Percentiles rank a stretch among this genome's conserved stretches.
Conservation (phyloP, 2,329 filamentous ascomycete genomes). For the Dactylellina cionopaga region DNA sequence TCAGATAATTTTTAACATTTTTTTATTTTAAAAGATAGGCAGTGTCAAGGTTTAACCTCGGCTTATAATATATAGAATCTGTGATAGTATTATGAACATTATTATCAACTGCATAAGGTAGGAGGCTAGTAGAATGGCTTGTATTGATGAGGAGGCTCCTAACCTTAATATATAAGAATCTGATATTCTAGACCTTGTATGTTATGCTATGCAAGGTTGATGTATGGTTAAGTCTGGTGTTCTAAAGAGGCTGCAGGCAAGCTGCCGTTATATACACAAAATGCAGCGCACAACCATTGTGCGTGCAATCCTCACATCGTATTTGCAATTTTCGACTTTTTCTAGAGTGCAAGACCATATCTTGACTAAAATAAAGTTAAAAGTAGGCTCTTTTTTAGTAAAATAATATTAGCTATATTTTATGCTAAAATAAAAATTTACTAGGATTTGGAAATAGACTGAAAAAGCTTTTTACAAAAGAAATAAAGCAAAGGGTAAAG, state of each 20-base stretch:
- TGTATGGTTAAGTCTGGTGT: too few species aligned
- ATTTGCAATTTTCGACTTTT: constrained; percentile 28
- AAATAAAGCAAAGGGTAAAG: constrained; percentile 19
- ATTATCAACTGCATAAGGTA: constrained; percentile 27
- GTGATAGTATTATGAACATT: constrained; percentile 37
- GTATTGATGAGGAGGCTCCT: neutral
- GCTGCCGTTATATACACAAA: too few species aligned
- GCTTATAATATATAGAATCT: constrained; percentile 32
- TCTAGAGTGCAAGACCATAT: constrained; percentile 33
- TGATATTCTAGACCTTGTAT: constrained; percentile 24
- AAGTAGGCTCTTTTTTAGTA: neutral
- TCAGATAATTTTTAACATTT: too few species aligned
- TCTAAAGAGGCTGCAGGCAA: too few species aligned
- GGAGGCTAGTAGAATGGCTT: constrained; percentile 27
- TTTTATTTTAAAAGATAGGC: constrained; percentile 7
- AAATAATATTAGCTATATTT: too few species aligned
- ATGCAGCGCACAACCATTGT: too few species aligned
- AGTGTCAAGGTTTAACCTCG: constrained; percentile 26
- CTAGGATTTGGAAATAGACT: constrained; percentile 25
- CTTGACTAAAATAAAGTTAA: constrained; percentile 27
- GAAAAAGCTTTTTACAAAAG: constrained; percentile 41
- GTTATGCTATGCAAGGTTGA: too few species aligned
- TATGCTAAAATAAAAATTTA: neutral
- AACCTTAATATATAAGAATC: constrained; percentile 38
- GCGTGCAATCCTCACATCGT: too few species aligned